Evolutionary conservation across 768 basidiomycete genomes (phyloP).

Genomic region (Mrakia hoshinonis): DNA sequence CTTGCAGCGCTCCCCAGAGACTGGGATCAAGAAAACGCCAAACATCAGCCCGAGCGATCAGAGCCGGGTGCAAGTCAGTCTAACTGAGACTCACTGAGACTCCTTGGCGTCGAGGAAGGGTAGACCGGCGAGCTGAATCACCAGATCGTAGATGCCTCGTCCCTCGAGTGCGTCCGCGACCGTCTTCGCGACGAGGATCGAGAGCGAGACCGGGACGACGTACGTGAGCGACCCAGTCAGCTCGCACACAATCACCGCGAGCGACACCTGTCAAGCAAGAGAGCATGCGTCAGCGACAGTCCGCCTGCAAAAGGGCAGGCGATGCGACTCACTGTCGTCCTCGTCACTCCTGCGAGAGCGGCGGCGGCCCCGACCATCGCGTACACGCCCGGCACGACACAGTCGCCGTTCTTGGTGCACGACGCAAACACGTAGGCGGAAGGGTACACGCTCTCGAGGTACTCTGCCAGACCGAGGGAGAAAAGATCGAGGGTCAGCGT

Average conservation of each 20-base stretch:
- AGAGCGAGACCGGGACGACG: slow-evolving; percentile 46
- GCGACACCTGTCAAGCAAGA: slow-evolving; percentile 56
- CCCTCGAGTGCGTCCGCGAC: slow-evolving; percentile 78
- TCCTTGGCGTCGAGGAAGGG: slow-evolving; percentile 89
- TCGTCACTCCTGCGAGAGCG: slow-evolving; percentile 87
- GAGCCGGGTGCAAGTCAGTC: background rate
- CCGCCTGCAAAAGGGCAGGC: background rate
- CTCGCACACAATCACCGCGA: slow-evolving; percentile 95
- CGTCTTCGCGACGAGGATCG: slow-evolving; percentile 77
- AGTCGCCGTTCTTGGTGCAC: slow-evolving; percentile 56
- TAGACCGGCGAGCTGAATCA: slow-evolving; percentile 81
- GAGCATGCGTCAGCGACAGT: background rate
- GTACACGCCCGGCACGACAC: slow-evolving; percentile 67
- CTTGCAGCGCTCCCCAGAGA: slow-evolving; percentile 67
- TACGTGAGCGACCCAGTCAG: slow-evolving; percentile 88
- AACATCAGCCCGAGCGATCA: background rate
- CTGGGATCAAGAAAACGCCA: slow-evolving; percentile 43
- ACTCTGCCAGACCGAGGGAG: background rate
- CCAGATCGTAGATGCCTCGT: slow-evolving; percentile 73
- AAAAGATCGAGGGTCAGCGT: slow-evolving; percentile 35
- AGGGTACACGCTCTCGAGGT: slow-evolving; percentile 7
- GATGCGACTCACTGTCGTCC: slow-evolving; percentile 43
- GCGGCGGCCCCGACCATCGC: slow-evolving; percentile 70
- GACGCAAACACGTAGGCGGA: slow-evolving; percentile 49
- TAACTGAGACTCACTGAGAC: slow-evolving; percentile 35